Conservation (phyloP, 495 filamentous ascomycete genomes). For the Lichenothelia convexa region DNA sequence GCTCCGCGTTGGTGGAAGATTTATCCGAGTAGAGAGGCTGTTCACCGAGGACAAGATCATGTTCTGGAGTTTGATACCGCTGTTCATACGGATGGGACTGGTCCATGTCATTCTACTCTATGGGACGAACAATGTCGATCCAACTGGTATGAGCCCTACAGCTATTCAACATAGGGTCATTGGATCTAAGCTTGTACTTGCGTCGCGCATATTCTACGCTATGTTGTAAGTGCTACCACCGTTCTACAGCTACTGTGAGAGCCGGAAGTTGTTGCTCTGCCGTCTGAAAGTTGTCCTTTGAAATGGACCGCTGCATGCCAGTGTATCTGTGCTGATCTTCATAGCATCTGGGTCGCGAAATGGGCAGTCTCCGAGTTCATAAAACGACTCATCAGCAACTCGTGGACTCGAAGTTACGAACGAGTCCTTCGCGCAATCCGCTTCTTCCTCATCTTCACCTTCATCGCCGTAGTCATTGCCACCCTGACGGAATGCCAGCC, state of each 20-base stretch:
- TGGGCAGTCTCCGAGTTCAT: constrained; percentile 81
- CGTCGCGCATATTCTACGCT: constrained; percentile 47
- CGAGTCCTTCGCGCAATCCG: constrained; percentile 48
- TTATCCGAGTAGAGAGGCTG: constrained; percentile 59
- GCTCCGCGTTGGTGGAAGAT: constrained; percentile 57
- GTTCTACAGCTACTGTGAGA: too few relatives aligned
- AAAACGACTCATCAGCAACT: constrained; percentile 48
- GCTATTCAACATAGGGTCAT: constrained; percentile 32
- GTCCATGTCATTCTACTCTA: constrained; percentile 68
- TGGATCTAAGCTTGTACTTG: constrained; percentile 47
- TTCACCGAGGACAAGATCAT: constrained; percentile 82
- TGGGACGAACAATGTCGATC: constrained; percentile 70
- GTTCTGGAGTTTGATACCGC: constrained; percentile 57
- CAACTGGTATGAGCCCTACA: constrained; percentile 26
- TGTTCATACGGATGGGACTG: constrained; percentile 65
- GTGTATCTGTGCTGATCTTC: constrained; percentile 66
- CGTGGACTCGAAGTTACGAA: constrained; percentile 56
- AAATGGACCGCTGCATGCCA: too few relatives aligned
- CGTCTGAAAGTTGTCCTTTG: too few relatives aligned
- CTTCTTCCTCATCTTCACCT: constrained; percentile 54
- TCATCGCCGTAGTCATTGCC: constrained; percentile 59
- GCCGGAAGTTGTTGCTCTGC: too few relatives aligned
- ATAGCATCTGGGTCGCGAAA: constrained; percentile 81
- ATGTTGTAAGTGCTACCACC: constrained; percentile 36
- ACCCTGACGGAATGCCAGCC: constrained; percentile 76